phyloP scores from a whole-genome alignment of 305 asterid species.

The Fraxinus albicans region DNA sequence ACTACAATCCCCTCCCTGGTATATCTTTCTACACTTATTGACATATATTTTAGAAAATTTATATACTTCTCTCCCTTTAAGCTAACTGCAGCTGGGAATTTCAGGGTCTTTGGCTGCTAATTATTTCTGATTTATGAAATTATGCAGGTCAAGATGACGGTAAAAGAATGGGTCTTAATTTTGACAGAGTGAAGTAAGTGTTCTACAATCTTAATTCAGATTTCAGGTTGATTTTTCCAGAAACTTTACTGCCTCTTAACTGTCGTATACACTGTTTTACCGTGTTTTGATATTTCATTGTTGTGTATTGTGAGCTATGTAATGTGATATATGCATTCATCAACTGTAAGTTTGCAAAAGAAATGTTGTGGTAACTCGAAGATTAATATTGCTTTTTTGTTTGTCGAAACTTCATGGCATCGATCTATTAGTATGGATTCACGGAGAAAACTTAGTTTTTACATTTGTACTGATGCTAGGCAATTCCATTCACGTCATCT shows the following conservation, averaged over 20 bases:
- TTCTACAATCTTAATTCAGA: neutral
- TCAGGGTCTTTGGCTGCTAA: neutral
- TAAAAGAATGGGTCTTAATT: slow-evolving; percentile 89
- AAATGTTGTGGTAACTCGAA: neutral
- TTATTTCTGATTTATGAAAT: slow-evolving; percentile 20
- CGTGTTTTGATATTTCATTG: neutral
- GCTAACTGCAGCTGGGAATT: neutral
- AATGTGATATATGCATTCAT: neutral
- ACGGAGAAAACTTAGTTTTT: neutral
- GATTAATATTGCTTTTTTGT: neutral
- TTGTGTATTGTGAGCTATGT: slow-evolving; percentile 1
- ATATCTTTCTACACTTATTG: neutral
- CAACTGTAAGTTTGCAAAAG: neutral
- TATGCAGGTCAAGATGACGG: slow-evolving; percentile 91
- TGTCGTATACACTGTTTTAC: neutral
- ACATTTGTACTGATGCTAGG: neutral
- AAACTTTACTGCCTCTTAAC: neutral
- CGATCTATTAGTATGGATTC: neutral
- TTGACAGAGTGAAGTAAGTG: slow-evolving; percentile 84
- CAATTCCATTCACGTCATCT: neutral
- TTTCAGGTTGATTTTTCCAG: slow-evolving; percentile 3
- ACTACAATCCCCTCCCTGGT: slow-evolving; percentile 95
- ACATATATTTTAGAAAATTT: neutral
- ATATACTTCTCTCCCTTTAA: neutral
- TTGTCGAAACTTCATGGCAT: neutral